Base-by-base conservation (phyloP, 441 rosid species). In the Theobroma grandiflorum region DNA sequence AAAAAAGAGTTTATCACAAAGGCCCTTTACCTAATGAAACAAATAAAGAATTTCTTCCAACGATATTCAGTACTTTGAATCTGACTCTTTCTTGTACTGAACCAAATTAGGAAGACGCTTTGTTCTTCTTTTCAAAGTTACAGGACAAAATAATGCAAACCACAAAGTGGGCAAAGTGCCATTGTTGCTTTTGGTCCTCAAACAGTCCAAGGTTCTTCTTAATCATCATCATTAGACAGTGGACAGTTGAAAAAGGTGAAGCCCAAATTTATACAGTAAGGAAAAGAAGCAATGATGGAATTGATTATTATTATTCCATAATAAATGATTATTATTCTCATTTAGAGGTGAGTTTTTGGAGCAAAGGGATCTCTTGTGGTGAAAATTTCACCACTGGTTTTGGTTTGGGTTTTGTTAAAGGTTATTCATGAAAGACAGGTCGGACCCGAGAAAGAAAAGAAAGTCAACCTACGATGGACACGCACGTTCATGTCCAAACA, bases 391-490 rank as follows among this genome's bases (percentile, higher is more conserved):
- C 59, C 6, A 18, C 22, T 6, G 59, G 20, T 3, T 9, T 14
- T 22, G 35, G 35, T 58, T 22, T 22, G 63, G 14, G 31, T 26
- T 26, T 53, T 53, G 9, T 9, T 3, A 26, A 2, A 14, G 15
- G 64, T 59, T 0, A 61, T 4, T 62, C n/a, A 4, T 62, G 31
- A 11, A 26, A 6, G 53, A 68, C 31, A 43, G 4, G 72, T 68
- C 4, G 42, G 33, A 42, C 43, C 53, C 52, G 42, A 4, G 3
- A 4, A n/a, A 10, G 10, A 1, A 20, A 11, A 68, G 11, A 5
- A 43, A 68, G 72, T 68, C 35, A 68, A 68, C 53, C 18, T 68
- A 68, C 35, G 72, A 68, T 8, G 6, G 6, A 59, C 63, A 22
- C 4, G 4, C 62, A 57, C 15, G 9, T 10, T 22, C 43, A 18